Evolutionary conservation across 2,329 filamentous ascomycete genomes (phyloP), one percentile per base, ranked within the genome.

Genomic region (Fonsecaea multimorphosa): DNA sequence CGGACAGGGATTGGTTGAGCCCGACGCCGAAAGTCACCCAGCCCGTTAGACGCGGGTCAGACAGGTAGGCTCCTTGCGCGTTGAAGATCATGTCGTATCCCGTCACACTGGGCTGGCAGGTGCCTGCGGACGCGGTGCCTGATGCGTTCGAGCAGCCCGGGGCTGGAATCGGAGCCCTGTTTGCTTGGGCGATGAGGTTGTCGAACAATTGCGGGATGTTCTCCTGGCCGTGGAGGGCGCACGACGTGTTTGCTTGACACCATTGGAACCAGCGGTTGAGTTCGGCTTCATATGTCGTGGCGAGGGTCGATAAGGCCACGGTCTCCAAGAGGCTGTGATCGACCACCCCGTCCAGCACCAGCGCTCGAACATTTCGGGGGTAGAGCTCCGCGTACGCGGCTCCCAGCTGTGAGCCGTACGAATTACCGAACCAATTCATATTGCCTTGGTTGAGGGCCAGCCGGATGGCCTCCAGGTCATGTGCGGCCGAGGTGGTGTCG

Each of bases 401-500:
- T 24, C 79, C 81, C 16, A 83, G 73, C 67, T 80, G 77, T 1
- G 78, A 78, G 5, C 81, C 81, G 69, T 84, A 83, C 1, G 80
- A 82, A 14, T 79, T 68, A 6, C 81, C 82, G 1, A 82, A 63
- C 46, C 73, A 81, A 62, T 77, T 79, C 38, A 80, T 58, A 61
- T 74, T 76, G n/a, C 76, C 74, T 12, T 76, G 74, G 2, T 74
- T 73, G 3, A 81, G 70, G 2, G 74, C 78, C n/a, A 71, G 56
- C 2, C 74, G 76, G 3, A 79, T 70, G 19, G 76, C 75, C 49
- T 78, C 77, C 29, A 78, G 71, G 58, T 80, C 78, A 57, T 76
- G 76, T 3, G 71, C 74, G 8, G 73, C 73, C 29, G 65, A 73
- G n/a, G 75, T 69, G 6, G 80, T 81, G 68, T 83, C 80, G 32